Conservation (phyloP, 345 rosid genomes). For the Citrus maxima region DNA sequence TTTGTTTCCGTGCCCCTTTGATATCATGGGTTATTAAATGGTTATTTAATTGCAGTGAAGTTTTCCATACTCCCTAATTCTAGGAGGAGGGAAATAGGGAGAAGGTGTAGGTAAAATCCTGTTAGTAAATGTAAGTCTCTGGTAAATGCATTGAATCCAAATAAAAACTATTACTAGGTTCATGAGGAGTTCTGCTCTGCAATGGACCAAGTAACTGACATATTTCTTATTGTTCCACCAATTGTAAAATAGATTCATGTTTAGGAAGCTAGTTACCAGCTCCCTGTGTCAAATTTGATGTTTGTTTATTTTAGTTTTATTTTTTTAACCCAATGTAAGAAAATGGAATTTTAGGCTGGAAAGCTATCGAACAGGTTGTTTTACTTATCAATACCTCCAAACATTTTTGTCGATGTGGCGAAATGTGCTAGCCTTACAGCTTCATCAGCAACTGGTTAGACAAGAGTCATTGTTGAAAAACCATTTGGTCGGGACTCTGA, state of each 20-base stretch:
- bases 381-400: constrained; percentile 85
- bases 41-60: too few species aligned
- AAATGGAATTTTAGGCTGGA: constrained; percentile 47
- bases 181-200: not conserved
- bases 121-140: too few species aligned
- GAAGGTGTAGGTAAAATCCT: too few species aligned
- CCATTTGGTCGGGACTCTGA: constrained; percentile 92
- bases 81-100: too few species aligned
- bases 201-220: not conserved
- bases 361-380: constrained; percentile 67
- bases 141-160: too few species aligned
- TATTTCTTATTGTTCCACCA: not conserved
- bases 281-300: not conserved
- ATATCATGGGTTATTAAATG: too few species aligned
- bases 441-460: constrained; percentile 76
- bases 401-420: constrained; percentile 81
- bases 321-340: not conserved
- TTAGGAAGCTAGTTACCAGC: not conserved
- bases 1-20: too few species aligned
- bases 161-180: too few species aligned
- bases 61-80: too few species aligned
- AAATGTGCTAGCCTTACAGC: constrained; percentile 73
- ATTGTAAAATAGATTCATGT: not conserved
- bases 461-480: constrained; percentile 88
- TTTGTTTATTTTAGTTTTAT: not conserved